phyloP scores from a whole-genome alignment of 805 yeast genomes.

The Yamadazyma endophytica region DNA sequence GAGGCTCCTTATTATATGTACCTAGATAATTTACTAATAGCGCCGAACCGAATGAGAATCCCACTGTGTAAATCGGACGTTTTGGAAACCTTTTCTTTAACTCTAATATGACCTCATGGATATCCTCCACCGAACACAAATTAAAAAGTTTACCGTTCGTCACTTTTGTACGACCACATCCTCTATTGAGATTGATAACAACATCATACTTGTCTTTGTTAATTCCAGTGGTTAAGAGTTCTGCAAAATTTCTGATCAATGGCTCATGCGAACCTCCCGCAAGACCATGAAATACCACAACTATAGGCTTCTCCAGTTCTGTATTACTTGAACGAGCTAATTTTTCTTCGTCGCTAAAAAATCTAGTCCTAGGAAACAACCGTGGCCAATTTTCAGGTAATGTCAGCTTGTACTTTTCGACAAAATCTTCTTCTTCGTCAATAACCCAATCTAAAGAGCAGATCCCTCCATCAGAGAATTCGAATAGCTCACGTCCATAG shows the following conservation, averaged over 20 bases:
- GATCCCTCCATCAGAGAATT: conserved; percentile 62
- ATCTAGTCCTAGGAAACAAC: conserved; percentile 52
- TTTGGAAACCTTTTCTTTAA: conserved; percentile 51
- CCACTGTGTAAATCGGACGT: conserved; percentile 63
- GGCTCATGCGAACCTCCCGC: conserved; percentile 86
- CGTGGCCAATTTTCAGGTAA: conserved; percentile 31
- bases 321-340: conserved; percentile 4
- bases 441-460: conserved; percentile 74
- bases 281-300: conserved; percentile 69
- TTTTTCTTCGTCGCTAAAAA: conserved; percentile 43
- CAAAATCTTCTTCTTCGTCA: conserved; percentile 25
- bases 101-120: conserved; percentile 51
- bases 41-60: conserved; percentile 77
- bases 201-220: conserved; percentile 48
- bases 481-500: conserved; percentile 69
- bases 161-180: conserved; percentile 67
- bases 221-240: conserved; percentile 27
- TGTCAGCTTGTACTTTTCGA: conserved; percentile 20
- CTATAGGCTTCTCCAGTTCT: conserved; percentile 46
- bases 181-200: conserved; percentile 68
- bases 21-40: conserved; percentile 71
- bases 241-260: conserved; percentile 59
- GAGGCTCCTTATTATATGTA: conserved; percentile 41
- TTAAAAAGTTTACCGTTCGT: conserved; percentile 68
- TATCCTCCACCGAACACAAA: conserved; percentile 70